A percentile compares a stretch with the other conserved stretches of the same genome.
Conservation (phyloP, 805 yeast species). For the Metschnikowia dekortorum region DNA sequence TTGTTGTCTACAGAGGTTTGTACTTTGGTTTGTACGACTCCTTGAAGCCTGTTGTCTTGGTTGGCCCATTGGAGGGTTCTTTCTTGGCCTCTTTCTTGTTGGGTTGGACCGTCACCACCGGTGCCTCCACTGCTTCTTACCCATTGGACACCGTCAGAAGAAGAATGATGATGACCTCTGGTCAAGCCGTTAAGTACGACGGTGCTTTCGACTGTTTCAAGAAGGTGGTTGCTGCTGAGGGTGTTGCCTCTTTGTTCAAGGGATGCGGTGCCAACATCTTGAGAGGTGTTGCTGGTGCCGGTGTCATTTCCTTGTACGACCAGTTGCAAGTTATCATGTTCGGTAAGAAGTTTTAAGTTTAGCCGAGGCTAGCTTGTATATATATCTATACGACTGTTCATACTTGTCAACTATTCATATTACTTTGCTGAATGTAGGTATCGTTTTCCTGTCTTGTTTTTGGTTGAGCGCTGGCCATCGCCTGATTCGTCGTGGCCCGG, state of each 20-base stretch:
- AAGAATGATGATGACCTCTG: slow-evolving; percentile 99
- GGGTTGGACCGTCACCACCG: slow-evolving; percentile 98
- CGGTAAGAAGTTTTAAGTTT: slow-evolving; percentile 79
- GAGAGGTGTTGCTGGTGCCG: slow-evolving; percentile 99
- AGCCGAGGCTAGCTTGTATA: slow-evolving; percentile 16
- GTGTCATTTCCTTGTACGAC: slow-evolving; percentile 97
- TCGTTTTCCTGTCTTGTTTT: neutral
- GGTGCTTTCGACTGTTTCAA: slow-evolving; percentile 93
- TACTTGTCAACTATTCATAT: slow-evolving; percentile 2
- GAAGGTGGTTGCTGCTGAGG: slow-evolving; percentile 93
- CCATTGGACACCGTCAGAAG: slow-evolving; percentile 99
- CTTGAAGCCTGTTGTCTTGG: slow-evolving; percentile 88
- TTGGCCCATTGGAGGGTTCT: slow-evolving; percentile 91
- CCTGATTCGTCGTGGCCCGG: neutral
- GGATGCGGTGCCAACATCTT: slow-evolving; percentile 99
- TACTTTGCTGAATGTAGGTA: neutral
- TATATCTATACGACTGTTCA: slow-evolving; percentile 16
- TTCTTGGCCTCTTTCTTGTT: slow-evolving; percentile 93
- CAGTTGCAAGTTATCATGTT: slow-evolving; percentile 91
- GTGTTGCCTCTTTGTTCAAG: slow-evolving; percentile 89
- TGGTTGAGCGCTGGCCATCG: neutral
- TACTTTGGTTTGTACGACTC: slow-evolving; percentile 98
- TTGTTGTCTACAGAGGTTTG: slow-evolving; percentile 97
- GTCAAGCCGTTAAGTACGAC: slow-evolving; percentile 94
- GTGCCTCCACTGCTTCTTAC: slow-evolving; percentile 98